These are phyloP conservation scores for Fomitopsis palustris DNA, from an alignment of 1,284 basidiomycete species.

Conservation along the genomic window DNA sequence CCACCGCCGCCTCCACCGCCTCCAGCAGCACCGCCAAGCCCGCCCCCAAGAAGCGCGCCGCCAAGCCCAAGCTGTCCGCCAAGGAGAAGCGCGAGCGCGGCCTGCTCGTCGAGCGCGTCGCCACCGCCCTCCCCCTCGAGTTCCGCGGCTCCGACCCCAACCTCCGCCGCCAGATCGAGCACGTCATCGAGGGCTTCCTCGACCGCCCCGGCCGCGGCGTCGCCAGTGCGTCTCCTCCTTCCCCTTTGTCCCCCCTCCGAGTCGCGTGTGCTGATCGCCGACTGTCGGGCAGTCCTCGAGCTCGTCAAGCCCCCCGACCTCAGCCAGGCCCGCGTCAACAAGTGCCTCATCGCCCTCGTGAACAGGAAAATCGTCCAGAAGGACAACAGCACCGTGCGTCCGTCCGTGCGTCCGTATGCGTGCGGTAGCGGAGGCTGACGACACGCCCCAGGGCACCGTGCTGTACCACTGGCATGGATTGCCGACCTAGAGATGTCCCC, in stretches of 20 bases:
- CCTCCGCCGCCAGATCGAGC: slow-evolving; percentile 74
- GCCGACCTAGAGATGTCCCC: slow-evolving; percentile 11
- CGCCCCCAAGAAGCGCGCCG: slow-evolving; percentile 52
- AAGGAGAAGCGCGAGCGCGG: slow-evolving; percentile 84
- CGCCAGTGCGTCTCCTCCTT: slow-evolving; percentile 40
- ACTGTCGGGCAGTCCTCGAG: slow-evolving; percentile 58
- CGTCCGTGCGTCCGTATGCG: not conserved
- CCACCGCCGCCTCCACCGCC: slow-evolving; percentile 26
- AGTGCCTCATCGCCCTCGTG: slow-evolving; percentile 88
- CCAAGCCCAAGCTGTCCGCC: slow-evolving; percentile 63
- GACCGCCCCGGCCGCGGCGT: slow-evolving; percentile 50
- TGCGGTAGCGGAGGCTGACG: not conserved
- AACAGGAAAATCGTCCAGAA: slow-evolving; percentile 85
- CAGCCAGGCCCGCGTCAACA: slow-evolving; percentile 87
- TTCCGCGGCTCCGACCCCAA: slow-evolving; percentile 87
- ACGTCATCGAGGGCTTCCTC: slow-evolving; percentile 67
- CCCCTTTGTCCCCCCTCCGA: not conserved
- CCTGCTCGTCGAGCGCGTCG: slow-evolving; percentile 69
- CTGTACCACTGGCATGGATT: slow-evolving; percentile 47
- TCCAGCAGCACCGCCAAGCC: slow-evolving; percentile 20
- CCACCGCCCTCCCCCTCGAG: slow-evolving; percentile 82
- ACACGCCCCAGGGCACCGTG: slow-evolving; percentile 38
- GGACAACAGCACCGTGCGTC: slow-evolving; percentile 59
- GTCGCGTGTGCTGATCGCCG: not conserved
- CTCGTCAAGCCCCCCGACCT: slow-evolving; percentile 80